Conservation (phyloP, 106 monocot genomes). For the Acanthochlamys bracteata region DNA sequence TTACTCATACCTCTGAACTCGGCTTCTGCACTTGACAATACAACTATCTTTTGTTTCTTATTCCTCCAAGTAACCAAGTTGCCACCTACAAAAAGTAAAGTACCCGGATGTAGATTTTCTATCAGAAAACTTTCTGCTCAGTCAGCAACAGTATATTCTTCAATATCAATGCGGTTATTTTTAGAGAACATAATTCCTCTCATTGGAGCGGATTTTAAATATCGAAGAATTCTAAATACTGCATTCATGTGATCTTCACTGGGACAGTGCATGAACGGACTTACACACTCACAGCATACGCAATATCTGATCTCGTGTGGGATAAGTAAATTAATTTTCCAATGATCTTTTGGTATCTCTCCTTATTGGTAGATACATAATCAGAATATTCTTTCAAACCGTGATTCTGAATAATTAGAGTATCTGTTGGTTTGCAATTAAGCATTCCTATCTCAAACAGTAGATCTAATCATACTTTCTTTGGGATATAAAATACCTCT, state of each 20-base stretch:
- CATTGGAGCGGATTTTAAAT: neutral
- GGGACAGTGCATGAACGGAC: neutral
- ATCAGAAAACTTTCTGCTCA: too few species aligned
- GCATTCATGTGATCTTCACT: neutral
- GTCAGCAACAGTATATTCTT: constrained; percentile 3
- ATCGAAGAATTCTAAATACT: neutral
- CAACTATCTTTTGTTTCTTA: constrained; percentile 4
- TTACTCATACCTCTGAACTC: neutral
- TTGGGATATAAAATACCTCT: neutral
- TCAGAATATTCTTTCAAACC: neutral
- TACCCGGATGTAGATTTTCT: too few species aligned
- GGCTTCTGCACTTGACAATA: neutral
- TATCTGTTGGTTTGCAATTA: too few species aligned
- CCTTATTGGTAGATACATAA: neutral
- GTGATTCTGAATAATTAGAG: too few species aligned
- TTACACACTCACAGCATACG: too few species aligned
- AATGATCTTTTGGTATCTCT: neutral
- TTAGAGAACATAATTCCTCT: neutral
- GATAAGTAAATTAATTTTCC: neutral
- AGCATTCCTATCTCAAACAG: too few species aligned
- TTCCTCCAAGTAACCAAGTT: constrained; percentile 6
- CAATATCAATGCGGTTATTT: neutral
- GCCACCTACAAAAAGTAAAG: constrained; percentile 1
- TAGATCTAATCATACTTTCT: neutral
- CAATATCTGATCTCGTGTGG: neutral